Conservation (phyloP, 2,329 filamentous ascomycete genomes). For the Xylaria digitata region DNA sequence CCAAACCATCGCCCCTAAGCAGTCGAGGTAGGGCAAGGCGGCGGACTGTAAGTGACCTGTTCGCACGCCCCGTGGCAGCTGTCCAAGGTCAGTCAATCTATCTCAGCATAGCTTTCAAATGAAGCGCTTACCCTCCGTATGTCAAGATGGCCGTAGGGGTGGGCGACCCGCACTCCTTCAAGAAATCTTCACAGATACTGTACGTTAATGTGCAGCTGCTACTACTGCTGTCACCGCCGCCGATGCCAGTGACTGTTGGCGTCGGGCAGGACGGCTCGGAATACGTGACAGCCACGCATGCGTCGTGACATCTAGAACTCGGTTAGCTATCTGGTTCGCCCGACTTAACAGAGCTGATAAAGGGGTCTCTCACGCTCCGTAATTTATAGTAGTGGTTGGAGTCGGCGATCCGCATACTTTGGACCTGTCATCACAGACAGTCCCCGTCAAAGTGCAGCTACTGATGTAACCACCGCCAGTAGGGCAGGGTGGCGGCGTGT, state of each 20-base stretch:
- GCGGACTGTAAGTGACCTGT: slow-evolving; percentile 30
- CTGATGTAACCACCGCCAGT: slow-evolving; percentile 18
- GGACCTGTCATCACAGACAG: slow-evolving; percentile 43
- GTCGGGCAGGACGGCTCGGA: slow-evolving; percentile 35
- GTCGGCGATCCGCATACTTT: slow-evolving; percentile 43
- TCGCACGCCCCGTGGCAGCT: slow-evolving; percentile 36
- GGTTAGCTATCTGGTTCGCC: neutral
- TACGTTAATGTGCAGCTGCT: slow-evolving; percentile 38
- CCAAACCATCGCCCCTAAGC: neutral
- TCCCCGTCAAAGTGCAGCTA: slow-evolving; percentile 41
- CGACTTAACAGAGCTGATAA: neutral
- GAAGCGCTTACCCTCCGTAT: slow-evolving; percentile 36
- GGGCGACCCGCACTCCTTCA: slow-evolving; percentile 44
- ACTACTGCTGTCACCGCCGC: neutral
- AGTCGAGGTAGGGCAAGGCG: slow-evolving; percentile 33
- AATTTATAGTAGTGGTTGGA: slow-evolving; percentile 38
- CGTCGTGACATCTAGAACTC: slow-evolving; percentile 32
- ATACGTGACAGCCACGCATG: slow-evolving; percentile 31
- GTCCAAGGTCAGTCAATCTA: neutral
- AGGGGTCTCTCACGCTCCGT: slow-evolving; percentile 33
- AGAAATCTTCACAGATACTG: slow-evolving; percentile 42
- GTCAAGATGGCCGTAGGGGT: slow-evolving; percentile 40
- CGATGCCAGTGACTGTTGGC: slow-evolving; percentile 16
- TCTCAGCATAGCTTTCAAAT: neutral
- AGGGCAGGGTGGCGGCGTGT: slow-evolving; percentile 35